phyloP scores from a whole-genome alignment of 306 rosid species.

The Rubus parviflorus region DNA sequence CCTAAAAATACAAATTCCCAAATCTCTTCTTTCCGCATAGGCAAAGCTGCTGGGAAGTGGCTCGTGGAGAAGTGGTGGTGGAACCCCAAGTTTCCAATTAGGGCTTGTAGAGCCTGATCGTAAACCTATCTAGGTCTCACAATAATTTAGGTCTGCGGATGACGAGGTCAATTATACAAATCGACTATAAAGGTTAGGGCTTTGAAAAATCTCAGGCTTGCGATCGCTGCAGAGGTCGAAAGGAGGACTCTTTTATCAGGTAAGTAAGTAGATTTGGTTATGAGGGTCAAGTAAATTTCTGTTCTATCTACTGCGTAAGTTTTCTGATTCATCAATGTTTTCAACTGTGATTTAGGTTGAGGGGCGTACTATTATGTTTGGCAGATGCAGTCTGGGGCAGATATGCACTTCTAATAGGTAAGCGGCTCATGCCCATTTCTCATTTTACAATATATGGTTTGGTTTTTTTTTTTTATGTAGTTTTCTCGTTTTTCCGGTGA shows the following conservation, averaged over 20 bases:
- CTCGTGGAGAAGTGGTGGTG: not conserved
- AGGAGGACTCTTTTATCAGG: constrained; percentile 7
- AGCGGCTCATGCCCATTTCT: constrained; percentile 27
- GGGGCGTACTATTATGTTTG: constrained; percentile 41
- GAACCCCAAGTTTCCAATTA: not conserved
- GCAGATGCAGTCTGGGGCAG: constrained; percentile 37
- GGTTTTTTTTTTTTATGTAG: not conserved
- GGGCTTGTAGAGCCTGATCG: not conserved
- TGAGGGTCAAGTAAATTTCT: too few relatives aligned
- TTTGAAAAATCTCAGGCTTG: not conserved
- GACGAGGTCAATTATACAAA: not conserved
- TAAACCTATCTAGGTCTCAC: not conserved
- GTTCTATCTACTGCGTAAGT: too few relatives aligned
- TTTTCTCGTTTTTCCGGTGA: not conserved
- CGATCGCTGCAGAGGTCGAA: constrained; percentile 5
- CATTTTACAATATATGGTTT: constrained; percentile 1
- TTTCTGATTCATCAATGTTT: not conserved
- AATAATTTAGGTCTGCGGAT: not conserved
- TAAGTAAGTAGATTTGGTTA: not conserved
- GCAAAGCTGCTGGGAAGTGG: too few relatives aligned
- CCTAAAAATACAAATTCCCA: too few relatives aligned
- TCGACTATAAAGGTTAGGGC: constrained; percentile 1
- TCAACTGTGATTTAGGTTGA: constrained; percentile 28
- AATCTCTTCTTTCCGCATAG: too few relatives aligned
- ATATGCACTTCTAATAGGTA: constrained; percentile 49